Evolutionary conservation across 1,139 yeast genomes (phyloP).

Genomic region (Nematodospora anomalae): DNA sequence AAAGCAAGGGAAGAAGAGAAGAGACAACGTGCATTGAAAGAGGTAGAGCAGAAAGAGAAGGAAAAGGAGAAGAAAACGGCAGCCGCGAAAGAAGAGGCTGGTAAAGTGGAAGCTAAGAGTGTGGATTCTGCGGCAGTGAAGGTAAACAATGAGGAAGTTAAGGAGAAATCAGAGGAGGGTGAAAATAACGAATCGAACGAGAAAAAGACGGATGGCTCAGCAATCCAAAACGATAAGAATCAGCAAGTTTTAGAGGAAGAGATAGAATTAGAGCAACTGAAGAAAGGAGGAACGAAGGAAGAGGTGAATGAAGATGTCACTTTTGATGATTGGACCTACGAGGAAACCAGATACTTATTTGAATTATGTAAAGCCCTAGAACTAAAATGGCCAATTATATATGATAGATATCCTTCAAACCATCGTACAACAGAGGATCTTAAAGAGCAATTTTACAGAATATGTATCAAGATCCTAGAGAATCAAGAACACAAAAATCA

Average conservation of each 20-base stretch:
- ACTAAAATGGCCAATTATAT: constrained; percentile 82
- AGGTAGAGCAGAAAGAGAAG: constrained; percentile 5
- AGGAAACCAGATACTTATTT: constrained; percentile 76
- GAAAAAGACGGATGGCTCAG: background rate
- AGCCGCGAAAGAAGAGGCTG: background rate
- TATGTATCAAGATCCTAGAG: constrained; percentile 37
- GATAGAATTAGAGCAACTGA: constrained; percentile 8
- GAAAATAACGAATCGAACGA: constrained; percentile 1
- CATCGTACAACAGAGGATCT: constrained; percentile 67
- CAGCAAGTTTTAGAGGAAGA: constrained; percentile 3
- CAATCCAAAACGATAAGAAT: background rate
- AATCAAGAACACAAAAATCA: constrained; percentile 51
- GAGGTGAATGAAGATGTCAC: constrained; percentile 8
- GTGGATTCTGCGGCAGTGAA: no score
- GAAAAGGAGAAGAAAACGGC: constrained; percentile 1
- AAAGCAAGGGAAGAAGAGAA: constrained; percentile 3
- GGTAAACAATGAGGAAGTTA: no score
- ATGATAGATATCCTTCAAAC: constrained; percentile 63
- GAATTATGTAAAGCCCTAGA: constrained; percentile 73
- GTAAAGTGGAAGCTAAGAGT: background rate
- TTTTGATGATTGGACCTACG: constrained; percentile 57
- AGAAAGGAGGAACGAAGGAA: constrained; percentile 9
- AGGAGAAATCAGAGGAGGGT: no score
- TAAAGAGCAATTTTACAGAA: constrained; percentile 72
- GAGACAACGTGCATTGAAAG: constrained; percentile 3